These are phyloP conservation scores for Neurospora sp. DNA, from an alignment of 2,329 filamentous ascomycete genomes.

Conservation along the genomic window DNA sequence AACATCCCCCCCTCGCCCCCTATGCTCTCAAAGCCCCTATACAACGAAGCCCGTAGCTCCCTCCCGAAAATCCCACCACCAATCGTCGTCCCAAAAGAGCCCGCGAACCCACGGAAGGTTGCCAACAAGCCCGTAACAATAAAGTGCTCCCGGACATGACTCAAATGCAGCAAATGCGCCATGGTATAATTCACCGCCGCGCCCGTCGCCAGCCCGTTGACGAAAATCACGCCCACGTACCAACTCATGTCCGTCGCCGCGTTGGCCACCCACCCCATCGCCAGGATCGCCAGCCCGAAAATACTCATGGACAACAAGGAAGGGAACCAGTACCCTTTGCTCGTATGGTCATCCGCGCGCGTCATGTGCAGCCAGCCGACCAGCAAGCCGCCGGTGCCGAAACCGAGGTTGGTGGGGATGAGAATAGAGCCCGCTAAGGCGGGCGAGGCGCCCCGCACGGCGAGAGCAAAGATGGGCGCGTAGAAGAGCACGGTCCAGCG, in stretches of 20 bases:
- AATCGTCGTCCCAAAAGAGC: slow-evolving; percentile 69
- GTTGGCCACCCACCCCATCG: slow-evolving; percentile 45
- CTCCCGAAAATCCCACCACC: slow-evolving; percentile 67
- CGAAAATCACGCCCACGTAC: slow-evolving; percentile 52
- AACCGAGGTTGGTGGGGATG: slow-evolving; percentile 73
- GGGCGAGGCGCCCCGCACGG: slow-evolving; percentile 59
- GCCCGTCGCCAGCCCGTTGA: slow-evolving; percentile 64
- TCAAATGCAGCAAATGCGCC: slow-evolving; percentile 68
- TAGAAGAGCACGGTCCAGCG: slow-evolving; percentile 78
- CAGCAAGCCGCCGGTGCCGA: slow-evolving; percentile 61
- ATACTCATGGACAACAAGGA: slow-evolving; percentile 48
- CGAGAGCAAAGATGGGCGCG: slow-evolving; percentile 68
- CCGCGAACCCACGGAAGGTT: slow-evolving; percentile 74
- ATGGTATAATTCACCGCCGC: slow-evolving; percentile 71
- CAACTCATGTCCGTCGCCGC: slow-evolving; percentile 36
- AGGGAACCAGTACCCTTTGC: slow-evolving; percentile 50
- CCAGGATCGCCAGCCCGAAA: slow-evolving; percentile 41
- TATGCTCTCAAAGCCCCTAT: slow-evolving; percentile 42
- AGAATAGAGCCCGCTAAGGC: slow-evolving; percentile 65
- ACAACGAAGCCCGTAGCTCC: slow-evolving; percentile 44
- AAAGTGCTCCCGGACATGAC: slow-evolving; percentile 55
- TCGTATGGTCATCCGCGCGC: slow-evolving; percentile 36
- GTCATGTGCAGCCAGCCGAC: slow-evolving; percentile 70
- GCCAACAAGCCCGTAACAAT: slow-evolving; percentile 66
- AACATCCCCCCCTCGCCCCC: slow-evolving; percentile 17